phyloP scores from a whole-genome alignment of 2,329 filamentous ascomycete species.

The Didymella pomorum region DNA sequence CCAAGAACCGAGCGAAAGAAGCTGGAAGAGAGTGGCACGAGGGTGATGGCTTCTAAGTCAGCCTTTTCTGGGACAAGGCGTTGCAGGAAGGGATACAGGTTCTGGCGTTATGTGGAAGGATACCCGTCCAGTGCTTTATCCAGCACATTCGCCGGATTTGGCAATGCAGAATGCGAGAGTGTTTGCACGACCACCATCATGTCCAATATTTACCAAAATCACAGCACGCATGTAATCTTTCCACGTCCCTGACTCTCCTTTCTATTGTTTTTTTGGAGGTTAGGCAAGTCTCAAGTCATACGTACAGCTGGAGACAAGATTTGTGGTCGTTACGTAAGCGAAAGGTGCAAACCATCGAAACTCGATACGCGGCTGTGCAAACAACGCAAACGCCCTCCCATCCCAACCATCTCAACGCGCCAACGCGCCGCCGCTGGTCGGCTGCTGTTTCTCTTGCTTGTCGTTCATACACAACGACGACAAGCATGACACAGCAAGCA shows the following conservation, averaged over 20 bases:
- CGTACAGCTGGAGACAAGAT: neutral
- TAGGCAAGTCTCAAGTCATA: neutral
- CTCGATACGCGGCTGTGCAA: conserved; percentile 28
- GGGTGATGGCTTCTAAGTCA: conserved; percentile 61
- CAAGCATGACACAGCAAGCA: conserved; percentile 38
- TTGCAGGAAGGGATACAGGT: neutral
- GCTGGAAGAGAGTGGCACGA: conserved; percentile 63
- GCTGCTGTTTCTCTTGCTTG: conserved; percentile 27
- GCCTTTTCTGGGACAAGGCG: neutral
- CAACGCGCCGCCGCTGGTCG: conserved; percentile 27
- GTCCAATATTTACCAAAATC: neutral
- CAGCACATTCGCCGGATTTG: neutral
- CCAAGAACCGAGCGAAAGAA: conserved; percentile 60
- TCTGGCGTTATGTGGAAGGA: conserved; percentile 3
- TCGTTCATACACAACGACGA: conserved; percentile 30
- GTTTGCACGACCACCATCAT: conserved; percentile 1
- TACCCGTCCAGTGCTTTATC: neutral
- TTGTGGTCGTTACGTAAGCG: conserved; percentile 7
- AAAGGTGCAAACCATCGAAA: conserved; percentile 10
- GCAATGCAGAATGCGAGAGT: conserved; percentile 11
- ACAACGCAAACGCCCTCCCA: conserved; percentile 42
- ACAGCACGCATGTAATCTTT: neutral
- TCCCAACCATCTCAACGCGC: neutral
- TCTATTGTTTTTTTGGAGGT: neutral
- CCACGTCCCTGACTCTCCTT: neutral